phyloP scores from a whole-genome alignment of 768 basidiomycete genomes.

The Rhizopogon vesiculosus region DNA sequence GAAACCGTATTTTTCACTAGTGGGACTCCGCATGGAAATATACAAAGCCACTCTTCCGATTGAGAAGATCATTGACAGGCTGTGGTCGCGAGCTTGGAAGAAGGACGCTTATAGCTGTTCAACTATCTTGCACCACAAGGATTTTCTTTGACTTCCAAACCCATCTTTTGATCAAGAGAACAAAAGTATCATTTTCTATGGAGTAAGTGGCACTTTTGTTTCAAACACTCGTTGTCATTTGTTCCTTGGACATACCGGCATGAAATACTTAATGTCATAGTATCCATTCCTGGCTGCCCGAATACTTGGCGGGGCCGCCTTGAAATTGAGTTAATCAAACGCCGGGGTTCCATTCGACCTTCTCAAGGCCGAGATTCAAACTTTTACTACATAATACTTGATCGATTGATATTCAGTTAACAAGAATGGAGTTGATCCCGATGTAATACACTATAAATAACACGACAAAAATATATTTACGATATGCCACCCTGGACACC shows the following conservation, averaged over 20 bases:
- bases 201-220: neutral
- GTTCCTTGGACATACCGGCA: too few relatives aligned
- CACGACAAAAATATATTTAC: constrained; percentile 17
- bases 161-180: neutral
- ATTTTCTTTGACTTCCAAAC: neutral
- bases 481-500: constrained; percentile 10
- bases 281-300: too few relatives aligned
- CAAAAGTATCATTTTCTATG: neutral
- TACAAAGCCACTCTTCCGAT: neutral
- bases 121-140: neutral
- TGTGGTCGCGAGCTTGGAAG: neutral
- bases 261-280: neutral
- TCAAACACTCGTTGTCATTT: neutral
- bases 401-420: constrained; percentile 15
- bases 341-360: neutral
- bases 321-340: neutral
- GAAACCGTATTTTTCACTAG: neutral
- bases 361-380: neutral
- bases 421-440: constrained; percentile 14
- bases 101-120: neutral
- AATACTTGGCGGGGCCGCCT: too few relatives aligned
- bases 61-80: neutral
- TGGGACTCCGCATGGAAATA: too few relatives aligned
- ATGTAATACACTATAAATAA: constrained; percentile 5
- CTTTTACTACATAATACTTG: neutral